Percentiles rank a stretch among this genome's conserved stretches.
These are phyloP conservation scores for Knufia petricola DNA, from an alignment of 2,329 filamentous ascomycete species.

Conservation along the genomic window DNA sequence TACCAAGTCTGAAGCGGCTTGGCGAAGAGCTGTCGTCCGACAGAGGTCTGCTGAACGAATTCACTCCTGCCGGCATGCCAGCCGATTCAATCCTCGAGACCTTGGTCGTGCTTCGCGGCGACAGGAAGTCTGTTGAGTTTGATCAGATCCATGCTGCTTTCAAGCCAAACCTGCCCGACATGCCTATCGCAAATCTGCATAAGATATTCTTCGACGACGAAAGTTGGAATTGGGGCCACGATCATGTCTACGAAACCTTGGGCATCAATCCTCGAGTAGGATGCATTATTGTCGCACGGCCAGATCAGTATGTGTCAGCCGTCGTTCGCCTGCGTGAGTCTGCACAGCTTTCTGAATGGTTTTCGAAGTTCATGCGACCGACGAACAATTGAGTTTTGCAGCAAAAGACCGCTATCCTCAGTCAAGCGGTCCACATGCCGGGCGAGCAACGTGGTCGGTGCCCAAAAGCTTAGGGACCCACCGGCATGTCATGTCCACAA, in stretches of 20 bases:
- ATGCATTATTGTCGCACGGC: slow-evolving; percentile 46
- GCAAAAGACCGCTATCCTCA: no score
- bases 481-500: no score
- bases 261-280: slow-evolving; percentile 41
- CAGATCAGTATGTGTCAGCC: slow-evolving; percentile 42
- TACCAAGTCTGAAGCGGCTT: slow-evolving; percentile 30
- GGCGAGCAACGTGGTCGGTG: no score
- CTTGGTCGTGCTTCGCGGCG: slow-evolving; percentile 44
- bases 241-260: slow-evolving; percentile 48
- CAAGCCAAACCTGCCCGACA: slow-evolving; percentile 35
- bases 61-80: slow-evolving; percentile 36
- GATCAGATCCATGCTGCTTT: slow-evolving; percentile 48
- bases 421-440: no score
- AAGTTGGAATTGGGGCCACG: slow-evolving; percentile 47
- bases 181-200: slow-evolving; percentile 40
- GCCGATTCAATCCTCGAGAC: slow-evolving; percentile 49
- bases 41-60: slow-evolving; percentile 34
- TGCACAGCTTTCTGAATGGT: neutral
- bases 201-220: slow-evolving; percentile 51
- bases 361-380: neutral
- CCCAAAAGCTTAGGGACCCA: no score
- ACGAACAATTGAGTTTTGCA: neutral
- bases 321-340: slow-evolving; percentile 1
- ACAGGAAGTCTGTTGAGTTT: slow-evolving; percentile 41
- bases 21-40: slow-evolving; percentile 32